Conservation (phyloP, 352 stramenopile species). For the Phytophthora pluvialis region DNA sequence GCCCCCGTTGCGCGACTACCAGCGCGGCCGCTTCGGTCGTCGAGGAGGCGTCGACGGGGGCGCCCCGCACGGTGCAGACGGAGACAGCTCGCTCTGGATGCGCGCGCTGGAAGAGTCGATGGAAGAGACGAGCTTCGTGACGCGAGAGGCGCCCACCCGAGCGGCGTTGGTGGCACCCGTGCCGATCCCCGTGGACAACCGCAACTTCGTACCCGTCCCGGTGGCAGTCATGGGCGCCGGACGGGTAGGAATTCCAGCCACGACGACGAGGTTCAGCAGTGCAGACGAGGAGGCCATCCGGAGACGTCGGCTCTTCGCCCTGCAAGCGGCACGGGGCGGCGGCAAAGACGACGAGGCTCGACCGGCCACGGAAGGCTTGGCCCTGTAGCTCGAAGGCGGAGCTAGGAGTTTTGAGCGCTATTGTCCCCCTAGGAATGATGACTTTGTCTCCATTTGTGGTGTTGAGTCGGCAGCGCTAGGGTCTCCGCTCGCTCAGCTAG, state of each 20-base stretch:
- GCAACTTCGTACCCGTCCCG: slow-evolving; percentile 28
- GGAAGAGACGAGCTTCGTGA: slow-evolving; percentile 76
- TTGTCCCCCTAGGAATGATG: slow-evolving; percentile 24
- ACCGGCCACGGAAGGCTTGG: slow-evolving; percentile 40
- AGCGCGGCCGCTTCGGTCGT: slow-evolving; percentile 61
- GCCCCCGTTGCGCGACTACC: slow-evolving; percentile 62
- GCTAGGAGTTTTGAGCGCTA: slow-evolving; percentile 17
- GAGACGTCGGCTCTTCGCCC: slow-evolving; percentile 33
- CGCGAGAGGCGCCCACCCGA: slow-evolving; percentile 40
- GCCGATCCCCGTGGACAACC: slow-evolving; percentile 22
- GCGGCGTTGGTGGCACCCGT: slow-evolving; percentile 56
- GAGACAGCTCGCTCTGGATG: slow-evolving; percentile 50
- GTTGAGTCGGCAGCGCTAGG: slow-evolving; percentile 18
- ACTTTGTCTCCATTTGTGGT: slow-evolving; percentile 26
- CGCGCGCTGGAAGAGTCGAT: slow-evolving; percentile 70
- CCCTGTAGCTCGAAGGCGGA: slow-evolving; percentile 20
- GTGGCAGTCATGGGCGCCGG: slow-evolving; percentile 13
- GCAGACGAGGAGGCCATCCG: slow-evolving; percentile 27
- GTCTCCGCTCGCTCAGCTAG: slow-evolving; percentile 4
- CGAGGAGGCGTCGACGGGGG: slow-evolving; percentile 73
- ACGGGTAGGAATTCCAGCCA: neutral
- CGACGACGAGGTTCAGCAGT: slow-evolving; percentile 13
- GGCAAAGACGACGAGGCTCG: slow-evolving; percentile 64
- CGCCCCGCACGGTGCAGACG: slow-evolving; percentile 23
- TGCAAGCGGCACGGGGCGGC: slow-evolving; percentile 31